Conservation (phyloP, 2,329 filamentous ascomycete species). For the Biscogniauxia mediterranea region DNA sequence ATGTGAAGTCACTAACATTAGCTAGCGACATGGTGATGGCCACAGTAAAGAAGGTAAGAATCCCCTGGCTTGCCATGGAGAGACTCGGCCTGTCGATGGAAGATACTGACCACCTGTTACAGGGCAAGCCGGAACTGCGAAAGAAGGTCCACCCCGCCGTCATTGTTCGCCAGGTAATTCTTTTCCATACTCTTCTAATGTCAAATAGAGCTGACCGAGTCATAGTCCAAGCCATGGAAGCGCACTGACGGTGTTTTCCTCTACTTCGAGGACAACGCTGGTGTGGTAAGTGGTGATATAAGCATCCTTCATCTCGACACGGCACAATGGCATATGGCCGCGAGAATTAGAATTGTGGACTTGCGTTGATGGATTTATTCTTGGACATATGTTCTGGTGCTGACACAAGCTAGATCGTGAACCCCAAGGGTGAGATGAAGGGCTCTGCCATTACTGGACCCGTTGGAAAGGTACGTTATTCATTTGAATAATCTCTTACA, state of each 20-base stretch:
- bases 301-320: too few species aligned
- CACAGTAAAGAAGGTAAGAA: constrained; percentile 22
- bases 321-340: too few species aligned
- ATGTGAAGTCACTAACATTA: not conserved
- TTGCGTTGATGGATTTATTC: not conserved
- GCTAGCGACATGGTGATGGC: constrained; percentile 22
- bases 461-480: constrained; percentile 78
- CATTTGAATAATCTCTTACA: too few species aligned
- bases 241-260: constrained; percentile 97
- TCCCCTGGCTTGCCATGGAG: not conserved
- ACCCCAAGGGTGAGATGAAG: constrained; percentile 99
- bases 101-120: not conserved
- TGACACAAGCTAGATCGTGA: constrained; percentile 76
- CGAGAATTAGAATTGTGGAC: too few species aligned
- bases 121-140: constrained; percentile 96
- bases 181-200: not conserved
- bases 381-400: constrained; percentile 19
- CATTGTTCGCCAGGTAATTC: constrained; percentile 74
- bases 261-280: constrained; percentile 99
- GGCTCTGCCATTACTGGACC: constrained; percentile 98
- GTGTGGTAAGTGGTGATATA: constrained; percentile 75
- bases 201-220: not conserved
- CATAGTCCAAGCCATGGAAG: constrained; percentile 97
- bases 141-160: constrained; percentile 99
- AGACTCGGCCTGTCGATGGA: not conserved